Evolutionary conservation across 345 rosid species (phyloP).

Genomic region (Pistacia integerrima): DNA sequence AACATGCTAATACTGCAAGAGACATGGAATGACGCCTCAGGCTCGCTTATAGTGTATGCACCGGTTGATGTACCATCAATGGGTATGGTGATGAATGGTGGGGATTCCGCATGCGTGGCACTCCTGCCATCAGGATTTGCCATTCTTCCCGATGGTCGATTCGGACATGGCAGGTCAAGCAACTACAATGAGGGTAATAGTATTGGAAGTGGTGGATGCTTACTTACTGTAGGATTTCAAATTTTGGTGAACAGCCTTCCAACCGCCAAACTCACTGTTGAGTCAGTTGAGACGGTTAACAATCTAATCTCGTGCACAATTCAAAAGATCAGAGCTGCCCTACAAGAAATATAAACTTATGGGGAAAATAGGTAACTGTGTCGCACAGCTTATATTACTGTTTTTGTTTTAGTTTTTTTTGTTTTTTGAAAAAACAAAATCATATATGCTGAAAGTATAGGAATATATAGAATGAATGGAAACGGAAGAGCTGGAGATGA

Average conservation of each 20-base stretch:
- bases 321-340: constrained; percentile 56
- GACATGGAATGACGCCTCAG: constrained; percentile 57
- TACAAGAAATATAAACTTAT: constrained; percentile 25
- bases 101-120: constrained; percentile 40
- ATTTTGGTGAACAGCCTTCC: constrained; percentile 52
- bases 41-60: constrained; percentile 61
- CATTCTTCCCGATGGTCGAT: constrained; percentile 46
- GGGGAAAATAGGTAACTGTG: not conserved
- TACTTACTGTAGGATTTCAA: constrained; percentile 62
- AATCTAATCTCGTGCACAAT: constrained; percentile 59
- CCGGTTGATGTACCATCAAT: constrained; percentile 56
- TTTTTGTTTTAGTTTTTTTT: constrained; percentile 13
- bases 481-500: not conserved
- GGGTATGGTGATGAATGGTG: constrained; percentile 46
- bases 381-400: not conserved
- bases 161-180: constrained; percentile 14
- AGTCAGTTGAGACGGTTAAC: constrained; percentile 63
- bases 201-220: constrained; percentile 35
- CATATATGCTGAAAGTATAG: constrained; percentile 13
- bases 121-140: constrained; percentile 71
- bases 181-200: constrained; percentile 16
- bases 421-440: not conserved
- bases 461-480: constrained; percentile 15
- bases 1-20: constrained; percentile 66
- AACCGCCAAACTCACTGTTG: constrained; percentile 46